These are phyloP conservation scores for Debaryomyces coudertii DNA, from an alignment of 1,139 yeast genomes.

Conservation along the genomic window DNA sequence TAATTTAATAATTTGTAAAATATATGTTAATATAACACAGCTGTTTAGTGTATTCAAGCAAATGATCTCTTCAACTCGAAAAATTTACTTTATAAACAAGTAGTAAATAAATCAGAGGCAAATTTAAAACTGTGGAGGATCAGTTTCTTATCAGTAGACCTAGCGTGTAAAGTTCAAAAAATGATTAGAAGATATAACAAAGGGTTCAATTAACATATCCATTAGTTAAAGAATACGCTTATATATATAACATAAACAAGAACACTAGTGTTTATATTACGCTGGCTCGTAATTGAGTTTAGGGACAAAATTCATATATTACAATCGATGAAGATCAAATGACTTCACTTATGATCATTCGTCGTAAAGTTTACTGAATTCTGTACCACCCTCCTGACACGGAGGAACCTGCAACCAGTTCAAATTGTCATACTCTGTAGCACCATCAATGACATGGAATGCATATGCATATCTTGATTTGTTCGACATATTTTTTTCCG, in stretches of 20 bases:
- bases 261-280: background rate
- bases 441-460: constrained; percentile 77
- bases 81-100: background rate
- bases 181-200: background rate
- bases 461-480: constrained; percentile 76
- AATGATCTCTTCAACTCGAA: background rate
- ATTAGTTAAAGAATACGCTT: background rate
- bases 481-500: constrained; percentile 58
- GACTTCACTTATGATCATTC: constrained; percentile 6
- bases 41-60: background rate
- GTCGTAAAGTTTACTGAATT: constrained; percentile 54
- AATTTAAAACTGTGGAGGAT: constrained; percentile 1
- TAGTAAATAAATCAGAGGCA: constrained; percentile 4
- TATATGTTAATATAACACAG: background rate
- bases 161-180: constrained; percentile 5
- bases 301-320: background rate
- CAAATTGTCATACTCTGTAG: constrained; percentile 55
- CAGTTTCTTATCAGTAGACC: constrained; percentile 4
- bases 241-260: background rate
- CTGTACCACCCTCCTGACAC: constrained; percentile 54
- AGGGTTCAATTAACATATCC: background rate
- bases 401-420: constrained; percentile 85
- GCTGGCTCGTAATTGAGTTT: background rate
- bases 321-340: background rate
- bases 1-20: background rate